Evolutionary conservation across 495 filamentous ascomycete genomes (phyloP).

Genomic region (Talaromyces nanjingensis): DNA sequence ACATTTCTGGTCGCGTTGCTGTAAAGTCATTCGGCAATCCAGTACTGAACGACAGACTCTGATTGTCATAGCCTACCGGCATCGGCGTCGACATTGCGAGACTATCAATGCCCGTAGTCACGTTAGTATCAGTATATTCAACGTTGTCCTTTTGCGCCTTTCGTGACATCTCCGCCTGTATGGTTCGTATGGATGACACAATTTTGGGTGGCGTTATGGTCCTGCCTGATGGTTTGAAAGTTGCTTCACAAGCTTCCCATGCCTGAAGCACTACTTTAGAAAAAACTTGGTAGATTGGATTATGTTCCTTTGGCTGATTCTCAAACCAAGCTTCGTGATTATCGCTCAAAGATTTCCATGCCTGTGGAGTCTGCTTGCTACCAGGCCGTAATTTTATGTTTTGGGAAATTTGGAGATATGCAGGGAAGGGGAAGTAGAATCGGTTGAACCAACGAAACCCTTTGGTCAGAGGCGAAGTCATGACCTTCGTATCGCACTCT

Average conservation of each 20-base stretch:
- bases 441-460: constrained; percentile 38
- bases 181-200: constrained; percentile 28
- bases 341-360: constrained; percentile 44
- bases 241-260: constrained; percentile 32
- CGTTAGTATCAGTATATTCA: constrained; percentile 13
- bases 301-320: constrained; percentile 10
- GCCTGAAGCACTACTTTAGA: constrained; percentile 35
- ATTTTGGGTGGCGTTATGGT: constrained; percentile 28
- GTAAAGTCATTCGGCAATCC: constrained; percentile 13
- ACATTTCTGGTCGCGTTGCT: constrained; percentile 9
- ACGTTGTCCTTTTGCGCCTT: constrained; percentile 4
- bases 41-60: constrained; percentile 12
- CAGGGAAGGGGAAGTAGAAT: constrained; percentile 46
- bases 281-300: constrained; percentile 36
- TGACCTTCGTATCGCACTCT: constrained; percentile 42
- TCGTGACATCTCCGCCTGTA: constrained; percentile 14
- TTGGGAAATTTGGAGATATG: constrained; percentile 43
- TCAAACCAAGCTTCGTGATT: constrained; percentile 39
- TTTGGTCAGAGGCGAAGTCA: constrained; percentile 36
- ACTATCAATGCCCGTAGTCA: constrained; percentile 14
- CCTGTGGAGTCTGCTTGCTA: constrained; percentile 19
- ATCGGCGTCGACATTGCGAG: constrained; percentile 13
- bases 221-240: constrained; percentile 14
- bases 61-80: constrained; percentile 12
- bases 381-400: constrained; percentile 34